These are phyloP conservation scores for Gossypium gossypioides DNA, from an alignment of 441 rosid genomes.

Conservation along the genomic window DNA sequence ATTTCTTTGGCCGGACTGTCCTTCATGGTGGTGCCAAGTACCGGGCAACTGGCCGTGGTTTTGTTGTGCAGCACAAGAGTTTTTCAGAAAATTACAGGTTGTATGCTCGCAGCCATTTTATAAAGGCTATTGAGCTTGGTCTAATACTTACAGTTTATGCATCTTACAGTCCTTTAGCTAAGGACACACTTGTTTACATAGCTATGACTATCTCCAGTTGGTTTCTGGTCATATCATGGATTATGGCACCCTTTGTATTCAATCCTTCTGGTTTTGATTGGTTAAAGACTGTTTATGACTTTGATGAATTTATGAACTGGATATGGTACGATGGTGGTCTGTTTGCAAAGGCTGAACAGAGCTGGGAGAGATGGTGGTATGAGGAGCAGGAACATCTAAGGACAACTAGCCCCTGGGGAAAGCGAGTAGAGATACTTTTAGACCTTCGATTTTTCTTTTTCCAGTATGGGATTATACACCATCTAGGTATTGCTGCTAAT, in stretches of 20 bases:
- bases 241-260: constrained; percentile 72
- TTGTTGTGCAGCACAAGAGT: constrained; percentile 76
- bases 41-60: constrained; percentile 77
- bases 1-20: constrained; percentile 77
- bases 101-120: constrained; percentile 77
- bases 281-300: constrained; percentile 82
- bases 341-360: constrained; percentile 63
- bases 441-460: constrained; percentile 87
- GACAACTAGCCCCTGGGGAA: constrained; percentile 64
- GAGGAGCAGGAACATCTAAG: constrained; percentile 85
- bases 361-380: constrained; percentile 95
- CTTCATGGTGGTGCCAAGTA: constrained; percentile 93
- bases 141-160: constrained; percentile 73
- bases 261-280: constrained; percentile 92
- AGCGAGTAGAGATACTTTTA: constrained; percentile 49
- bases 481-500: constrained; percentile 48
- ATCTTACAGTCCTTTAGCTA: constrained; percentile 49
- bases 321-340: constrained; percentile 67
- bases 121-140: constrained; percentile 85
- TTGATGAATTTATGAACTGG: constrained; percentile 87
- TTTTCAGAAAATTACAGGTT: constrained; percentile 76
- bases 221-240: constrained; percentile 77
- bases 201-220: constrained; percentile 80
- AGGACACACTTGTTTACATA: constrained; percentile 34
- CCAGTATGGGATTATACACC: constrained; percentile 80